phyloP scores from a whole-genome alignment of 495 filamentous ascomycete species.

The Cenococcum geophilum region DNA sequence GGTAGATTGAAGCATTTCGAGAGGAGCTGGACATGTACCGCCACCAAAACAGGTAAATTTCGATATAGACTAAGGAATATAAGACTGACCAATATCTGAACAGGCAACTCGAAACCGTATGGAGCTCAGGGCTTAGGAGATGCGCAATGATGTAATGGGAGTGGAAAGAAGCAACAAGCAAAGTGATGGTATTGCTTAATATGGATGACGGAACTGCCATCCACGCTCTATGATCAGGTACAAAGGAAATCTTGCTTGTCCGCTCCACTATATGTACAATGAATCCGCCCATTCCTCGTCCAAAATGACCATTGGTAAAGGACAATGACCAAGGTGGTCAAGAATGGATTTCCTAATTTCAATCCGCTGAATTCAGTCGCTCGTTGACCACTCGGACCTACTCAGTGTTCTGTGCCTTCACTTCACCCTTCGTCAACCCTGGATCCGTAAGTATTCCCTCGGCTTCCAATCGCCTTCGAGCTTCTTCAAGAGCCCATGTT shows the following conservation, averaged over 20 bases:
- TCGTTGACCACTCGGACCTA: neutral
- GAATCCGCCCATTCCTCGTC: neutral
- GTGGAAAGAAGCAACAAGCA: neutral
- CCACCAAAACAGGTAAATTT: no score
- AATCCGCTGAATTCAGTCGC: neutral
- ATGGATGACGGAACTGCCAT: neutral
- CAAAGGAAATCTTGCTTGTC: neutral
- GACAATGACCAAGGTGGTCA: neutral
- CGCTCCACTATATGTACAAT: neutral
- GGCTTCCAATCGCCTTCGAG: conserved; percentile 81
- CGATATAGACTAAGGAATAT: no score
- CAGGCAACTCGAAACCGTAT: neutral
- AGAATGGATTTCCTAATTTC: neutral
- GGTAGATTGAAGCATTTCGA: no score
- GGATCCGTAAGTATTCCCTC: conserved; percentile 90
- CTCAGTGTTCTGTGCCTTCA: neutral
- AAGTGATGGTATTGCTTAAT: neutral
- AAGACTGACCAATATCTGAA: neutral
- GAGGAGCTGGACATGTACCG: no score
- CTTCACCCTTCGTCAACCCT: conserved; percentile 1
- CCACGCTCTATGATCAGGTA: conserved; percentile 1
- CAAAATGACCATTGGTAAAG: neutral
- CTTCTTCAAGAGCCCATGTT: conserved; percentile 98
- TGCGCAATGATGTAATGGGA: neutral
- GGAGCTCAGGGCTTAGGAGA: neutral